Conservation (phyloP, 2,329 filamentous ascomycete genomes). For the Calonectria montana region DNA sequence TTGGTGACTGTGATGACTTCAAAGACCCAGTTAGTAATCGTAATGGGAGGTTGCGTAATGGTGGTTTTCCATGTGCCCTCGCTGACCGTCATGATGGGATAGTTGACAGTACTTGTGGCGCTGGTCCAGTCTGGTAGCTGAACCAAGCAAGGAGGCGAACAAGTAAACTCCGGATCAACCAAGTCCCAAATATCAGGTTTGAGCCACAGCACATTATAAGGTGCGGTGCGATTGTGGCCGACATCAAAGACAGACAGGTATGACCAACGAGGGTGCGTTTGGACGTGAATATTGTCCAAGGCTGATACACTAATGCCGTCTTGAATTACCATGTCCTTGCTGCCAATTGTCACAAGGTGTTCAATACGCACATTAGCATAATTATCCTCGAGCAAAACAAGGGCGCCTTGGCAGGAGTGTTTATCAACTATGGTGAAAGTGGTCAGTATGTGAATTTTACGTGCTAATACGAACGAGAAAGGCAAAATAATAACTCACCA, state of each 20-base stretch:
- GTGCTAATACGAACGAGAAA: no score
- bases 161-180: conserved; percentile 44
- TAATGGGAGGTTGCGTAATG: conserved; percentile 43
- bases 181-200: conserved; percentile 43
- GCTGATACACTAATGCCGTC: conserved; percentile 42
- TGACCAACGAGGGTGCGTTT: conserved; percentile 44
- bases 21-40: conserved; percentile 41
- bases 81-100: conserved; percentile 46
- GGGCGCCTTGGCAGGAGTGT: conserved; percentile 39
- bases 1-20: conserved; percentile 40
- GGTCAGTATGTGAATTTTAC: neutral
- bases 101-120: conserved; percentile 44
- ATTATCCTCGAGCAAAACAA: conserved; percentile 37
- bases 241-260: conserved; percentile 42
- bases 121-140: conserved; percentile 43
- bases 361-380: conserved; percentile 35
- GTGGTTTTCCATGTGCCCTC: conserved; percentile 44
- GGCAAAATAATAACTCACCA: neutral
- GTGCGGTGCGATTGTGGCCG: neutral
- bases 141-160: conserved; percentile 42
- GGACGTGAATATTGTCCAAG: conserved; percentile 42
- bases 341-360: conserved; percentile 47
- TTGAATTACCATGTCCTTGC: conserved; percentile 42
- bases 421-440: neutral
- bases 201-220: neutral